Base-by-base conservation (phyloP, 441 rosid species). In the Populus hybrid region DNA sequence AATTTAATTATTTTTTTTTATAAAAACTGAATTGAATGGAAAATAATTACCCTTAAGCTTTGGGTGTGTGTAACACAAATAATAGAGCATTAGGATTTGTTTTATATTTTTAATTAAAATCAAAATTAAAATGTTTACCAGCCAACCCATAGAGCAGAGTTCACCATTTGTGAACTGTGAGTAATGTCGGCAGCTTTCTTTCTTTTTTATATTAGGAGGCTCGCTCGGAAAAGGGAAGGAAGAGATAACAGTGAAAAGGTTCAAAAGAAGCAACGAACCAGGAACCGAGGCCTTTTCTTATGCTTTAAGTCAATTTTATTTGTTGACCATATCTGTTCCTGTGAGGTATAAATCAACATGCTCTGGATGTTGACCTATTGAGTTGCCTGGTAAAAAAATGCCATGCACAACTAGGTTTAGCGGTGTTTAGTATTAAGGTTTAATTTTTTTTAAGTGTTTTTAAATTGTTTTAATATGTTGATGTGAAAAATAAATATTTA, bases 161-260 rank as follows among this genome's bases (percentile, higher is more conserved):
- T 46, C 57, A 46, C 18, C 57, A 14, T 46, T 5, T 2, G 11
- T 40, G 4, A 36, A 36, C 10, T 40, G 57, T 40, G 57, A 14
- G 16, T 16, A 36, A 4, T 77, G 85, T 83, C 81, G 81, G 83
- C 54, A 77, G 71, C 79, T 54, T 79, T 61, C 23, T 36, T 54
- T 34, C 36, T 6, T 34, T 34, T 6, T 6, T 34, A 0, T 20
- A n/a, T 3, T 1, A 35, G 32, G 61, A n/a, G 77, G 69, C 38
- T 23, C 16, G 69, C 38, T 23, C 16, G 67, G 36, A 32, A 74
- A 74, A 63, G 67, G 42, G 10, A 32, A n/a, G 20, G 65, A 72
- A 7, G 50, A 5, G 66, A 5, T 61, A 12, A 5, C 66, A 68
- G 59, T 32, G 65, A 26, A 70, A 70, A 30, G 2, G 12, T 16